phyloP scores from a whole-genome alignment of 2,329 filamentous ascomycete genomes.

The Alternaria consortialis region DNA sequence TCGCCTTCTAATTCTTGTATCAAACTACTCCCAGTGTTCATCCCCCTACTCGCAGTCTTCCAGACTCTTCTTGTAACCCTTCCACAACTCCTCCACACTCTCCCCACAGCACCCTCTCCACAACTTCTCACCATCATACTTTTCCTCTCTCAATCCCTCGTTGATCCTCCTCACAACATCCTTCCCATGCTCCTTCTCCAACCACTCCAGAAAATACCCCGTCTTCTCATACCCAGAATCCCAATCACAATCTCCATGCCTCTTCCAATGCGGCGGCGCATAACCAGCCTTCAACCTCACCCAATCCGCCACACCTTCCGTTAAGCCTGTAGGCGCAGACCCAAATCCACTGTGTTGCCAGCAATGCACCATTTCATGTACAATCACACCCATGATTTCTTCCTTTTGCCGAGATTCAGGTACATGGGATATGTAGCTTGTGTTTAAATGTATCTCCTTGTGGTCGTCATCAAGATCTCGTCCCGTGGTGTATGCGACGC shows the following conservation, averaged over 20 bases:
- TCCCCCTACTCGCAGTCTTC: conserved; percentile 13
- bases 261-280: conserved; percentile 84
- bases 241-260: conserved; percentile 70
- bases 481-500: conserved; percentile 89
- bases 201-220: conserved; percentile 87
- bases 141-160: conserved; percentile 68
- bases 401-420: conserved; percentile 50
- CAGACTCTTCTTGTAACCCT: conserved; percentile 69
- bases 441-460: conserved; percentile 91
- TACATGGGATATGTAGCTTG: conserved; percentile 71
- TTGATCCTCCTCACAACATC: conserved; percentile 67
- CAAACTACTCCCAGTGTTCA: background rate
- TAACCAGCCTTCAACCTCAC: conserved; percentile 79
- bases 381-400: conserved; percentile 84
- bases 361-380: conserved; percentile 95
- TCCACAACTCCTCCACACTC: conserved; percentile 75
- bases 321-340: conserved; percentile 71
- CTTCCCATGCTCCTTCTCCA: conserved; percentile 71
- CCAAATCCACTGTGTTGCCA: conserved; percentile 79
- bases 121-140: conserved; percentile 71
- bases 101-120: conserved; percentile 74
- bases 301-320: conserved; percentile 94
- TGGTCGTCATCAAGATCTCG: conserved; percentile 81
- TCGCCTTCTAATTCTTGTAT: background rate
- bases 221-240: conserved; percentile 90